These are phyloP conservation scores for Gossypium turneri DNA, from an alignment of 345 rosid species.

Conservation along the genomic window DNA sequence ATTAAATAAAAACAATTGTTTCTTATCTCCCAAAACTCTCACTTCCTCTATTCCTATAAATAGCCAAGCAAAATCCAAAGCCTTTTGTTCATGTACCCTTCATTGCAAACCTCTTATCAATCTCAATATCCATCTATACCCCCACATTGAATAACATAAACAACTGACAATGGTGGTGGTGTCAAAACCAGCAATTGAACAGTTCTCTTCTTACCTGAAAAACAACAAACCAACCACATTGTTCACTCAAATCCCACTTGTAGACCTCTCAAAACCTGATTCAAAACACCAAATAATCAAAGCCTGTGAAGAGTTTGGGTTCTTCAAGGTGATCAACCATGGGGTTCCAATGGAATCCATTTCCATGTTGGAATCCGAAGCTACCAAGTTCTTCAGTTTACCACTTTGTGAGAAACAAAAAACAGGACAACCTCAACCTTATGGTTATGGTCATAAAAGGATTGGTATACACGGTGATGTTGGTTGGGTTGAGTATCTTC, in stretches of 20 bases:
- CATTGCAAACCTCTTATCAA: background rate
- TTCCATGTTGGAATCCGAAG: conserved; percentile 46
- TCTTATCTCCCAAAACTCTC: background rate
- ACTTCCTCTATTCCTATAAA: conserved; percentile 11
- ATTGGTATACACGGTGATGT: conserved; percentile 74
- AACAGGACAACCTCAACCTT: conserved; percentile 59
- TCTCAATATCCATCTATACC: background rate
- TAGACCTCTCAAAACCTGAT: conserved; percentile 40
- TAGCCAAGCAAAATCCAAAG: conserved; percentile 2
- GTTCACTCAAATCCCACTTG: conserved; percentile 34
- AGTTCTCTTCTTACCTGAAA: conserved; percentile 12
- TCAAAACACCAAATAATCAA: conserved; percentile 34
- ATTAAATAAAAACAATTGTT: background rate
- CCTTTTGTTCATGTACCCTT: conserved; percentile 6
- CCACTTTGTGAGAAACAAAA: conserved; percentile 56
- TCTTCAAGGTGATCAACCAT: conserved; percentile 79
- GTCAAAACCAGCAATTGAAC: conserved; percentile 25
- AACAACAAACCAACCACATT: background rate
- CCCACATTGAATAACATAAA: background rate
- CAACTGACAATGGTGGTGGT: conserved; percentile 12
- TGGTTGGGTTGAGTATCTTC: conserved; percentile 76
- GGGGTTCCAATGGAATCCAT: conserved; percentile 55
- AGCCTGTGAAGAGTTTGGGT: conserved; percentile 66
- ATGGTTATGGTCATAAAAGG: conserved; percentile 64
- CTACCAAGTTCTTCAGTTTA: conserved; percentile 55